Base-by-base conservation (phyloP, 73 alveolate genomes). In the Paramecium pentaurelia region DNA sequence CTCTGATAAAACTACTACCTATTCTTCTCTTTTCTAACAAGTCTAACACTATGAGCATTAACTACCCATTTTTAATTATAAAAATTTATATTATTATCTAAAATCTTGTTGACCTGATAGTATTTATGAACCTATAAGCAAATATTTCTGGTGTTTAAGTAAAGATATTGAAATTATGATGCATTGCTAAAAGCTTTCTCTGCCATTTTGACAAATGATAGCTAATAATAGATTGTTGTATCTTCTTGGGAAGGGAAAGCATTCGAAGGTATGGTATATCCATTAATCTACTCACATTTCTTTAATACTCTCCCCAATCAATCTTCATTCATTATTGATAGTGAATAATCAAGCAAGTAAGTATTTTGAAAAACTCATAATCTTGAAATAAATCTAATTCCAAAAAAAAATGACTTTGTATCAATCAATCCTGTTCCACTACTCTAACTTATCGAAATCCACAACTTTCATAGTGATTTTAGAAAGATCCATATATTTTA, bases 321-420 rank as follows among this genome's bases (percentile, higher is more conserved):
- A 88, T 49, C 45, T 22, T 22, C 25, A 22, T 88, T 88, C 85
- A 88, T 71, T 20, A 88, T 71, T 40, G 71, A 70, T 9, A 88
- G 51, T 6, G 94, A 88, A 28, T 88, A 88, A 71, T 88, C 94
- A 8, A 88, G 37, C 18, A 71, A 71, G n/a, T 64, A 25, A n/a
- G 58, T 32, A 11, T 71, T 88, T 77, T 60, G 47, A 88, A 88
- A 25, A 88, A 88, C 16, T 88, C 58, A 27, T 47, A 75, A 88
- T 88, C 94, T 28, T 73, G 38, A 8, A 45, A 60, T 25, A 88
- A 25, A 16, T 40, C 7, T 0, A 22, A 20, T 44, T 77, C 20
- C 20, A 77, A 47, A 37, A 77, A 47, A 37, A 44, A 34, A 37
- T 32, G 85, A 88, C 68, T 88, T 70, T 60, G 42, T 27, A 36